phyloP scores from a whole-genome alignment of 2,329 filamentous ascomycete species.

The Pestalotiopsis sp. region DNA sequence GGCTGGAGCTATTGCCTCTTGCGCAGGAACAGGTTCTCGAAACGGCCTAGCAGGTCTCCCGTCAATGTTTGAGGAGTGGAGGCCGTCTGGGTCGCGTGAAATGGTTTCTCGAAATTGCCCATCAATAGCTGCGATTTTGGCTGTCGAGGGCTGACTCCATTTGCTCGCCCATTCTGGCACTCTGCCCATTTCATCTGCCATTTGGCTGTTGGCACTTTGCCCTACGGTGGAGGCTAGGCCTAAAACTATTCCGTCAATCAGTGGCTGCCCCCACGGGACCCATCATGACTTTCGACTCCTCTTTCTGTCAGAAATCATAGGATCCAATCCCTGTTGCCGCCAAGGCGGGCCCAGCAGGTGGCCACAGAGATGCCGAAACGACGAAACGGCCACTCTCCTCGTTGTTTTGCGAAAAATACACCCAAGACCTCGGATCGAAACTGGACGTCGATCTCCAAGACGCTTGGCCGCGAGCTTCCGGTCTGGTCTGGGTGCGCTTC shows the following conservation, averaged over 20 bases:
- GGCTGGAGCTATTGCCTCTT: not conserved
- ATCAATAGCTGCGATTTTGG: constrained; percentile 8
- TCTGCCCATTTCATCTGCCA: not conserved
- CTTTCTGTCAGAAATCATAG: not conserved
- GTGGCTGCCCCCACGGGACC: not conserved
- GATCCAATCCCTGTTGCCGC: not conserved
- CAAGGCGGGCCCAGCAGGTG: not conserved
- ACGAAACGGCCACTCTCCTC: constrained; percentile 4
- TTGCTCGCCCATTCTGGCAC: not conserved
- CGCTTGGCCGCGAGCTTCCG: not conserved
- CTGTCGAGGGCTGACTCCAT: not conserved
- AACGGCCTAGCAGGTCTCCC: constrained; percentile 1
- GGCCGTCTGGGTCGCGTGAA: not conserved
- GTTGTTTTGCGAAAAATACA: not conserved
- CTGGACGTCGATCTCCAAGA: not conserved
- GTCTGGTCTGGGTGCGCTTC: not conserved
- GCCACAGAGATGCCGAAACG: constrained; percentile 3
- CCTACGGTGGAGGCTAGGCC: not conserved
- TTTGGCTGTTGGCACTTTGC: not conserved
- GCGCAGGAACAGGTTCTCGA: constrained; percentile 10
- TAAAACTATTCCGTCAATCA: not conserved
- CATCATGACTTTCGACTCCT: not conserved
- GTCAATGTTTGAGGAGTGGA: constrained; percentile 6
- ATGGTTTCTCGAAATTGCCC: constrained; percentile 5
- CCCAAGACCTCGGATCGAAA: not conserved